phyloP scores from a whole-genome alignment of 495 filamentous ascomycete genomes.

The Chlorociboria aeruginascens region DNA sequence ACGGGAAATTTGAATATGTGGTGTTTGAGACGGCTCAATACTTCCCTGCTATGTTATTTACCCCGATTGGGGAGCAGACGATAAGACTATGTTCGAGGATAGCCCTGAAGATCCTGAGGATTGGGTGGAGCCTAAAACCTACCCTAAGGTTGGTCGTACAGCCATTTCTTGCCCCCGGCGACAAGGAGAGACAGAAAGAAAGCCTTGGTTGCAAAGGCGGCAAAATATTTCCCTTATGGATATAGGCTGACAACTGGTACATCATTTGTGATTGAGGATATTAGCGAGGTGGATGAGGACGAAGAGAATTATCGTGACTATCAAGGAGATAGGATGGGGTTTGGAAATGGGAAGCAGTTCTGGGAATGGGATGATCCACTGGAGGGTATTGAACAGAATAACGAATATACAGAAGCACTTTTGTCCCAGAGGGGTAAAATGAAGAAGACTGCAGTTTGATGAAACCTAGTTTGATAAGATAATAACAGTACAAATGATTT shows the following conservation, averaged over 20 bases:
- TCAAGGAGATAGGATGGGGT: constrained; percentile 20
- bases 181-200: constrained; percentile 20
- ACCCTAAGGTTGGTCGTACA: constrained; percentile 6
- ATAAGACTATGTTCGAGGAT: constrained; percentile 11
- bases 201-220: constrained; percentile 22
- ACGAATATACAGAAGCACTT: too few species aligned
- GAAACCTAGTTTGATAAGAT: too few species aligned
- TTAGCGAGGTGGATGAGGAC: constrained; percentile 27
- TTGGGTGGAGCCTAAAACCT: constrained; percentile 1
- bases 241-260: constrained; percentile 27
- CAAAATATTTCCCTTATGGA: constrained; percentile 32
- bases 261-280: constrained; percentile 28
- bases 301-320: constrained; percentile 33
- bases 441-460: too few species aligned
- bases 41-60: constrained; percentile 32
- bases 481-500: too few species aligned
- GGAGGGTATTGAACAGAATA: too few species aligned
- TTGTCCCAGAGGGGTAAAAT: too few species aligned
- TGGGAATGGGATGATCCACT: too few species aligned
- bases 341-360: constrained; percentile 14
- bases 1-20: constrained; percentile 25
- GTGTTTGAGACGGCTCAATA: constrained; percentile 30
- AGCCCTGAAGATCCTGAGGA: neutral
- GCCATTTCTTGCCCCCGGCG: constrained; percentile 16
- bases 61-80: constrained; percentile 19